phyloP scores from a whole-genome alignment of 2,329 filamentous ascomycete species.

The Epichloe gansuensis region DNA sequence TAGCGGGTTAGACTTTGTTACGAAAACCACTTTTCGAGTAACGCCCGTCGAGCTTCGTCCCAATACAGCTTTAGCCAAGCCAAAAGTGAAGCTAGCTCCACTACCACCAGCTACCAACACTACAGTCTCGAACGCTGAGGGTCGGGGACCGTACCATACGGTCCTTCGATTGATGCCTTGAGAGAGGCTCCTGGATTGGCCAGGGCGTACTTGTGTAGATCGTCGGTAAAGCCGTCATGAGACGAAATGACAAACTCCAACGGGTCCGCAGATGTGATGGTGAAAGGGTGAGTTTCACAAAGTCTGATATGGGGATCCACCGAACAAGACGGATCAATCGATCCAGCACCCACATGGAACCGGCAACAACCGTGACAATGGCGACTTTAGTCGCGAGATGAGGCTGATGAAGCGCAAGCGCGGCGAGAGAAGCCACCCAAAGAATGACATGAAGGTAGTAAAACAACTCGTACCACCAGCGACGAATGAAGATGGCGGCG shows the following conservation, averaged over 20 bases:
- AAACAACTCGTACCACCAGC: constrained; percentile 43
- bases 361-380: constrained; percentile 29
- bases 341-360: constrained; percentile 37
- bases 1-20: constrained; percentile 17
- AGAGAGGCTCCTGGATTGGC: constrained; percentile 36
- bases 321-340: constrained; percentile 34
- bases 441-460: constrained; percentile 39
- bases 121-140: constrained; percentile 39
- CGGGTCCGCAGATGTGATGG: constrained; percentile 39
- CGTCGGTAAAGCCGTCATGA: constrained; percentile 46
- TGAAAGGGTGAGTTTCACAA: constrained; percentile 52
- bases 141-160: constrained; percentile 45
- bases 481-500: constrained; percentile 30
- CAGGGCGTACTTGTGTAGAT: constrained; percentile 39
- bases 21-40: constrained; percentile 20
- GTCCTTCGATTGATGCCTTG: constrained; percentile 42
- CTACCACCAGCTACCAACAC: constrained; percentile 50
- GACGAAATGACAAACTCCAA: constrained; percentile 48
- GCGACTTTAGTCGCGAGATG: constrained; percentile 28
- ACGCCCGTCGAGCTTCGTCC: constrained; percentile 12
- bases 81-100: constrained; percentile 44
- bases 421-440: constrained; percentile 36
- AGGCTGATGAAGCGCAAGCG: constrained; percentile 40
- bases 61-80: constrained; percentile 26
- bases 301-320: constrained; percentile 45